These are phyloP conservation scores for Glycine latifolia DNA, from an alignment of 306 rosid genomes.

Conservation along the genomic window DNA sequence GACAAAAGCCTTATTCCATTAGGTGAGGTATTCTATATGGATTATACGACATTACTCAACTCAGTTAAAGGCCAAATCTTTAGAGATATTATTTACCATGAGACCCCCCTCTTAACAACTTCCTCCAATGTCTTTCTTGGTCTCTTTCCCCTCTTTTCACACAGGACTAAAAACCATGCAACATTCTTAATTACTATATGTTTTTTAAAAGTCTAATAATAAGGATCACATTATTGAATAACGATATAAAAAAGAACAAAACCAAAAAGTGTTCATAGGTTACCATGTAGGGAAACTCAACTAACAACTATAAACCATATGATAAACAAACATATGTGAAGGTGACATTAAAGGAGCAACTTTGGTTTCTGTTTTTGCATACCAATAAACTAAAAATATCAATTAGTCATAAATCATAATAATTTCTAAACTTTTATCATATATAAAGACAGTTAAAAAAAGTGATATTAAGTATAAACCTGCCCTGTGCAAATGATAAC, in stretches of 20 bases:
- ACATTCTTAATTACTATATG: not conserved
- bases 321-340: not conserved
- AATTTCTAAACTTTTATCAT: conserved; percentile 2
- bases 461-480: conserved; percentile 56
- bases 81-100: not conserved
- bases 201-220: not conserved
- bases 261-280: conserved; percentile 1
- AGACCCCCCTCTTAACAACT: not conserved
- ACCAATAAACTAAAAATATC: conserved; percentile 13
- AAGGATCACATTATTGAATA: conserved; percentile 2
- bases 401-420: not conserved
- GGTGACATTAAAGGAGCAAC: conserved; percentile 2
- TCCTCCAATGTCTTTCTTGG: not conserved
- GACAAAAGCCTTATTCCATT: too few relatives aligned
- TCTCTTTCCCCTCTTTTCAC: not conserved
- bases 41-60: not conserved
- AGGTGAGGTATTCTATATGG: too few relatives aligned
- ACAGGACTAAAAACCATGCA: not conserved
- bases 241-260: not conserved
- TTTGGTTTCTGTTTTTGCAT: not conserved
- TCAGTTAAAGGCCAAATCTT: not conserved
- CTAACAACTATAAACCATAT: not conserved
- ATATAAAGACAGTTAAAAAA: not conserved
- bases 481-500: conserved; percentile 92
- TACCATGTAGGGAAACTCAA: conserved; percentile 4